phyloP scores from a whole-genome alignment of 257 asterid genomes.

The Solanum corneliomulleri region DNA sequence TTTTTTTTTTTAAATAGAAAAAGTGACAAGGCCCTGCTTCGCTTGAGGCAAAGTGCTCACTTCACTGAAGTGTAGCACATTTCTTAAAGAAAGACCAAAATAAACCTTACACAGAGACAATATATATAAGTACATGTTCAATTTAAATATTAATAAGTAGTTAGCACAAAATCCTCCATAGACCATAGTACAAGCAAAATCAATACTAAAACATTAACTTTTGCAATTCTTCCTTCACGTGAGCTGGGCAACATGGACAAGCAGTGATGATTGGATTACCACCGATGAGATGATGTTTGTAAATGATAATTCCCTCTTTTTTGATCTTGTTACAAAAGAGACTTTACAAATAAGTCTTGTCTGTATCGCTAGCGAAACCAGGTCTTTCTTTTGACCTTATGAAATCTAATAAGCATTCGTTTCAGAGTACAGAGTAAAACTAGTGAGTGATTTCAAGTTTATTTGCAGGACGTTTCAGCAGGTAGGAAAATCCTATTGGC shows the following conservation, averaged over 20 bases:
- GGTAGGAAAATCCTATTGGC: constrained; percentile 70
- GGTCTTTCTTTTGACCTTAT: not conserved
- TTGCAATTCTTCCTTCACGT: not conserved
- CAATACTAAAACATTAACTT: not conserved
- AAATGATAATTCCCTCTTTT: not conserved
- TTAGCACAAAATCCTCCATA: not conserved
- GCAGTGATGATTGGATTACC: not conserved
- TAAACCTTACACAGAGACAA: not conserved
- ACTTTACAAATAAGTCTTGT: not conserved
- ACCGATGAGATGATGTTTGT: not conserved
- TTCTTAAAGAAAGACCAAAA: not conserved
- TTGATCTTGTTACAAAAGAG: not conserved
- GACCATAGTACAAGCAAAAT: not conserved
- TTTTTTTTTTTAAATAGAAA: not conserved
- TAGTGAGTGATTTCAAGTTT: not conserved
- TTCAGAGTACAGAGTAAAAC: not conserved
- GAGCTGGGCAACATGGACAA: not conserved
- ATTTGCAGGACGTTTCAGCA: constrained; percentile 59
- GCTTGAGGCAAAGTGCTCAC: not conserved
- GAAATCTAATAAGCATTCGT: not conserved
- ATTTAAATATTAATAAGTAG: not conserved
- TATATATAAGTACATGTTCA: not conserved
- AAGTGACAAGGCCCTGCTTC: not conserved
- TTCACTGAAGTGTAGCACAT: not conserved
- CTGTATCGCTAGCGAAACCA: not conserved